Evolutionary conservation across 805 yeast species (phyloP), one percentile per base, ranked within the genome.

Genomic region (Pichia rugopelliculosa): DNA sequence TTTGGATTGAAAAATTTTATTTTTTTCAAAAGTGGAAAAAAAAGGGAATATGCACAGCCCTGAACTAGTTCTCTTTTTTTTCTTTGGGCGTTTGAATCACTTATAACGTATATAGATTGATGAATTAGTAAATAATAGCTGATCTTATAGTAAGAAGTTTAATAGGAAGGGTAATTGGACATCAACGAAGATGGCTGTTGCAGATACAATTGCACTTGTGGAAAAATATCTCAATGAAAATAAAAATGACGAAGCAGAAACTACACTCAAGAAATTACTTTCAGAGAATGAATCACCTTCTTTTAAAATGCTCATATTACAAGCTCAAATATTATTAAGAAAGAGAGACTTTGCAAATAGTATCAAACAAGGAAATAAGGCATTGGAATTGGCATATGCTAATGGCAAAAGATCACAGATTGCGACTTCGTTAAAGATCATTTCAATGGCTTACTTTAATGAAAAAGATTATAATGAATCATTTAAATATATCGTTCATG

Each of bases 291-390:
- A 71, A 41, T 72, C 78, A 0, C 60, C 60, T 3, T 74, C 82
- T 17, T 69, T 75, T 42, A 65, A 61, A 38, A 77, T 84, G 0
- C 65, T 69, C 18, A 48, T 76, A 3, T 71, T 79, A 52, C 61
- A 80, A 49, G 68, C 84, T 12, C 74, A 72, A 17, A 71, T 75
- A 5, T 65, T 74, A 53, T 74, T 74, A 51, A 74, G 77, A 54
- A 55, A 71, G 41, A 64, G 69, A 47, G 68, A 74, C 47, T 72
- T 69, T 62, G 78, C 75, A 39, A 61, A 60, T 21, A 79, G 86
- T 3, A 62, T 74, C 42, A 62, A 65, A 3, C 76, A 74, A 55
- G 69, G 79, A 27, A 54, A 66, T 6, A 61, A 64, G 27, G 81
- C 84, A 0, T 46, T 59, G 7, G 39, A 25, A 1, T 54, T 74